Evolutionary conservation across 176 grass and related monocot species (phyloP), one percentile per base, ranked within the genome.

Genomic region (Oropetium thomaeum): DNA sequence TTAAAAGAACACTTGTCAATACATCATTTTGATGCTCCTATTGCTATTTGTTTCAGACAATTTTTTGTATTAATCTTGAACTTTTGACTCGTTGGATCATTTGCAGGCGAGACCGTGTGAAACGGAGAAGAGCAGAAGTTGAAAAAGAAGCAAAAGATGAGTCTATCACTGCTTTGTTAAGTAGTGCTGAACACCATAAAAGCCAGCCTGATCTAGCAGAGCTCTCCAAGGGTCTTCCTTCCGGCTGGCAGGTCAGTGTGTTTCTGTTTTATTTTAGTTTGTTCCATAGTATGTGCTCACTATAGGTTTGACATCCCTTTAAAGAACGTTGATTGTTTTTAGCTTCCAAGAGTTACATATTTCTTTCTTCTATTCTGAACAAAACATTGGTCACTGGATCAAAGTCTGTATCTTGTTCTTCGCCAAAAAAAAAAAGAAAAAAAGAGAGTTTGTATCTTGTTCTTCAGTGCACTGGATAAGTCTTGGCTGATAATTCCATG

Each of bases 221-320:
- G 79, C 79, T 99, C 29, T 99, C 87, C 25, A 90, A 89, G 65
- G 85, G 79, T 84, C 91, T 99, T 84, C 96, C 91, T 84, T 86
- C 82, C 39, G 87, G 89, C 29, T 99, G 96, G 96, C 89, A 92
- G 91, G 96, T 87, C 61, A 72, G 76, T 59, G 43, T 57, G 5
- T 55, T 25, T 25, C 20, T 4, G 2, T 55, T 26, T 25, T 1
- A 1, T 44, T 86, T 29, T 58, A 55, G 17, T 54, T 47, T 14
- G 22, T 43, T 1, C 48, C 17, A 37, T 62, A 14, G 11, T 25
- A 30, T 34, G 25, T 43, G 14, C 16, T 4, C 58, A 53, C 0
- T 8, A 7, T 27, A 10, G 55, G 16, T 39, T 35, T 78, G 20
- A 55, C 38, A 43, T 59, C 32, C 28, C 17, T 33, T n/a, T 14